Percentiles rank a stretch among this genome's conserved stretches.
Conservation (phyloP, 495 filamentous ascomycete species). For the Penicillium robsamsonii region DNA sequence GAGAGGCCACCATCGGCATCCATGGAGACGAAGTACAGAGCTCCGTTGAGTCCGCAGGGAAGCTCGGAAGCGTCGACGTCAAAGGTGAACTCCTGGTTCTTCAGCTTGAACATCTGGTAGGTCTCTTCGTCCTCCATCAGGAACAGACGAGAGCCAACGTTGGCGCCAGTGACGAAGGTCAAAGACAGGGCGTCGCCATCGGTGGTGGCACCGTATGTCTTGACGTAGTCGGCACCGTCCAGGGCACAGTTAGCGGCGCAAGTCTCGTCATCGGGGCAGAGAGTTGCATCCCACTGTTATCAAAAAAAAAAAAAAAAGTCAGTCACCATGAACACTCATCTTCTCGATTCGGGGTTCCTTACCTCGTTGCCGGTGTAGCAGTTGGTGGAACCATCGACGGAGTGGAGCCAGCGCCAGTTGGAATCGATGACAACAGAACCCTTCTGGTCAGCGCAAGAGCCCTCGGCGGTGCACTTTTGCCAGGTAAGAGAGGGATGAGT, state of each 20-base stretch:
- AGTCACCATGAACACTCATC: neutral
- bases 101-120: slow-evolving; percentile 59
- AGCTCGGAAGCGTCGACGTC: slow-evolving; percentile 64
- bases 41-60: slow-evolving; percentile 70
- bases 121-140: slow-evolving; percentile 52
- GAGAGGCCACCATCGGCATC: slow-evolving; percentile 57
- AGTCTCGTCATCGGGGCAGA: slow-evolving; percentile 52
- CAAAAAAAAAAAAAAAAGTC: neutral
- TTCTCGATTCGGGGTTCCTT: neutral
- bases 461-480: slow-evolving; percentile 50
- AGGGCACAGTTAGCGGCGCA: slow-evolving; percentile 60
- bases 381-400: slow-evolving; percentile 51
- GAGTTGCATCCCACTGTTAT: slow-evolving; percentile 46
- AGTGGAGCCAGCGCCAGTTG: slow-evolving; percentile 64
- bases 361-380: slow-evolving; percentile 60
- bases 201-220: slow-evolving; percentile 56
- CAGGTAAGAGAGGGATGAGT: slow-evolving; percentile 59
- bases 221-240: slow-evolving; percentile 58
- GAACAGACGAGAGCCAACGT: slow-evolving; percentile 61
- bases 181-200: slow-evolving; percentile 53
- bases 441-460: slow-evolving; percentile 50
- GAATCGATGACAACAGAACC: slow-evolving; percentile 62
- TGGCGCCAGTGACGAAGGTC: slow-evolving; percentile 52
- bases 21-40: slow-evolving; percentile 68
- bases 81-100: slow-evolving; percentile 65